Base-by-base conservation (phyloP, 371 early-diverging fungal species). In the Mucor plumbeus region DNA sequence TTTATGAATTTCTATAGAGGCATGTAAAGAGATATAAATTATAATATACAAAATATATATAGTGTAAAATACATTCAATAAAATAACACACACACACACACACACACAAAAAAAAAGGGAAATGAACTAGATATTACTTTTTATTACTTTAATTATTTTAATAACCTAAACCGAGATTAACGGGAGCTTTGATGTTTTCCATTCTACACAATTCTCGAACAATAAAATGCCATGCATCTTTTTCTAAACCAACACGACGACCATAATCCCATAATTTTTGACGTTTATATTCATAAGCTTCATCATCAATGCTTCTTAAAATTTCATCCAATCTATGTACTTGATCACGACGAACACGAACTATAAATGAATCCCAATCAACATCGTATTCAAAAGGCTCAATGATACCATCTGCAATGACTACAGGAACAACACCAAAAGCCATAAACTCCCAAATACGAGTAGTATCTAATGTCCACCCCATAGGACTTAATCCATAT, bases 391-490 rank as follows among this genome's bases (percentile, higher is more conserved):
- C 85, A 71, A 82, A 84, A 0, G 84, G 86, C 38, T 83, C 84
- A 54, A 85, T 70, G 48, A 87, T 85, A 8, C 84, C 87, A 67
- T 87, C 87, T 10, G 85, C 83, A 72, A 85, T 81, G 11, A 87
- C 81, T 0, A 85, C 81, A 17, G 87, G 85, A 0, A 87, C 85
- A 0, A 87, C 87, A 14, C 84, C 86, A 73, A 83, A 86, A 0
- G 86, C 86, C 63, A 86, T 75, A 54, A 78, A 86, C 64, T 86
- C 86, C 84, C 86, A 86, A 31, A 86, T 72, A 26, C 86, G 76
- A 0, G 83, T 84, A 0, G 86, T 84, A 64, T 84, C 85, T 59
- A 87, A 68, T 5, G 85, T 84, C 82, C 85, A 85, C 1, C 84
- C 84, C 82, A 81, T 78, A 3, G 87, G 87, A n/a, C 77, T 73